Base-by-base conservation (phyloP, 768 basidiomycete species). In the Phaeotremella fagi region DNA sequence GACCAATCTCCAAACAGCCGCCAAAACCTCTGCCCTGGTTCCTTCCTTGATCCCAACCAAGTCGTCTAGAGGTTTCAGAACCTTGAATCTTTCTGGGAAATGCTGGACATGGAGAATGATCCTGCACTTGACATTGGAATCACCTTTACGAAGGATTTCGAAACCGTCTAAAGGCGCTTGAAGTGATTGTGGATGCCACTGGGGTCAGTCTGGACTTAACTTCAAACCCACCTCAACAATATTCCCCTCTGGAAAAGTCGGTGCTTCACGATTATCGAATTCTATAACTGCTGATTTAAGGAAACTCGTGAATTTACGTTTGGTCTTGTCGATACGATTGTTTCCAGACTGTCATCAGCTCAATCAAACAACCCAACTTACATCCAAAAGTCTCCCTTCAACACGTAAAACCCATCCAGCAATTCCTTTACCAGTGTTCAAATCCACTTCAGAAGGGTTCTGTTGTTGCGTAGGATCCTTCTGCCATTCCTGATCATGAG, bases 1-100 rank as follows among this genome's bases (percentile, higher is more conserved):
- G 76, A 95, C 86, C 63, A 92, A 90, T 65, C 86, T 88, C 92
- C 92, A 98, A 11, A 95, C 71, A 0, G 87, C 82, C 51, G 88
- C 85, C 16, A 94, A 80, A 16, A 88, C 82, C 4, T 86, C 88
- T 22, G 85, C 77, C 25, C 88, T 81, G 29, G 87, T 89, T 25
- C 88, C 90, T 68, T 95, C 87, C 61, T 86, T 85, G 70, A 91
- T 80, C 18, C 83, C 85, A 33, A 97, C 78, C 12, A 90, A 72
- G 16, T 54, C 33, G 1, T 62, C 52, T 7, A 97, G 80, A 26
- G 90, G 87, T 1, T 85, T 81, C 14, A 81, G 76, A 9, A 97
- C 79, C 66, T 85, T 87, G 76, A 82, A 91, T 56, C 88, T 85
- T 54, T 92, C 87, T 1, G 94, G 90, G 45, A 80, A 84, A 63